Conservation (phyloP, 441 rosid species). For the Erodium moschatum region DNA sequence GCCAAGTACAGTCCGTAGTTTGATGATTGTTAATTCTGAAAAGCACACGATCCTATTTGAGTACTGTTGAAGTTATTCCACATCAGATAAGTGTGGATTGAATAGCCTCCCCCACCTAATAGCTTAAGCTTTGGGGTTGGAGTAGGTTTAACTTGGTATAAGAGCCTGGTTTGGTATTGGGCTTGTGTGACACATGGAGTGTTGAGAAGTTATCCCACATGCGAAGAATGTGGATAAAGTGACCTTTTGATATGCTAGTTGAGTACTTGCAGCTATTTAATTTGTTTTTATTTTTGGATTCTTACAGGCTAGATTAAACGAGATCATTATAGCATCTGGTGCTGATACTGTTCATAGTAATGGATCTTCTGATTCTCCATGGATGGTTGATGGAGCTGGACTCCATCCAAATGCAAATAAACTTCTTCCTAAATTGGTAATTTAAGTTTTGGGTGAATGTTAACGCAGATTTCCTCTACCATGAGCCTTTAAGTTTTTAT, state of each 20-base stretch:
- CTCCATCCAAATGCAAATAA: slow-evolving; percentile 79
- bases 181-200: no score
- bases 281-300: slow-evolving; percentile 13
- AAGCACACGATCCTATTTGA: neutral
- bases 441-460: neutral
- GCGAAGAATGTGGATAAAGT: no score
- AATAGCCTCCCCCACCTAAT: no score
- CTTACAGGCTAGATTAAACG: slow-evolving; percentile 82
- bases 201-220: no score
- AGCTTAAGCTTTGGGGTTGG: no score
- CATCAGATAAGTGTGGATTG: no score
- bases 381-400: slow-evolving; percentile 99
- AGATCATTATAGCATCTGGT: slow-evolving; percentile 58
- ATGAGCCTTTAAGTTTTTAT: neutral
- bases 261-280: neutral
- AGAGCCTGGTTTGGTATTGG: no score
- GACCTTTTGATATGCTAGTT: no score
- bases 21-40: neutral
- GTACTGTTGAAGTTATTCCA: no score
- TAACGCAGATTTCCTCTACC: neutral
- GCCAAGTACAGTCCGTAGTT: neutral
- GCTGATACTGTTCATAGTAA: slow-evolving; percentile 35
- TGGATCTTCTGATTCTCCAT: slow-evolving; percentile 62
- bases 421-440: slow-evolving; percentile 82
- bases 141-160: no score